A percentile compares a stretch with the other conserved stretches of the same genome.
These are phyloP conservation scores for Aciculosporium take DNA, from an alignment of 2,329 filamentous ascomycete genomes.

Conservation along the genomic window DNA sequence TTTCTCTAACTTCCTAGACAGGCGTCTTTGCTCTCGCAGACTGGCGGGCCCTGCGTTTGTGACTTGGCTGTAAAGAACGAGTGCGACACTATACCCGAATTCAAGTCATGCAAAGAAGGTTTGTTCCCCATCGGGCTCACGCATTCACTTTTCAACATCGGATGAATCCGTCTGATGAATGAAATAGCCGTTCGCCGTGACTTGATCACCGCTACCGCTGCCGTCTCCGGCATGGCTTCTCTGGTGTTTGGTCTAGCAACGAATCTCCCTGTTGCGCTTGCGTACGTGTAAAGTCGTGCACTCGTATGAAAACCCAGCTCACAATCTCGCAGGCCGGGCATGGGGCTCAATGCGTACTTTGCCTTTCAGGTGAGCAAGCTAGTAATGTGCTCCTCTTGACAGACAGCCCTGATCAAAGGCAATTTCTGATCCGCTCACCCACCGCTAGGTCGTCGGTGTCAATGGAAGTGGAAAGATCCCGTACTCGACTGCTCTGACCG, in stretches of 20 bases:
- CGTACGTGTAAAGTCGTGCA: slow-evolving; percentile 13
- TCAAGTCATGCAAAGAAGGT: slow-evolving; percentile 34
- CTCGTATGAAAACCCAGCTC: neutral
- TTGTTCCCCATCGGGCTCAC: neutral
- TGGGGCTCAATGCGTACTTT: slow-evolving; percentile 56
- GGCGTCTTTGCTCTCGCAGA: slow-evolving; percentile 57
- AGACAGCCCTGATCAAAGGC: neutral
- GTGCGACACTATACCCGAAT: slow-evolving; percentile 35
- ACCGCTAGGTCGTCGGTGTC: slow-evolving; percentile 37
- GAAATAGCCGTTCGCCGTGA: slow-evolving; percentile 51
- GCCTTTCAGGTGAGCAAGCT: slow-evolving; percentile 36
- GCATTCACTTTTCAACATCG: neutral
- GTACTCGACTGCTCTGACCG: slow-evolving; percentile 46
- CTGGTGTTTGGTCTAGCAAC: slow-evolving; percentile 69
- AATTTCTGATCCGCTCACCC: neutral
- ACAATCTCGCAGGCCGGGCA: slow-evolving; percentile 37
- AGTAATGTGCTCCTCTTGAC: neutral
- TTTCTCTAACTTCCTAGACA: slow-evolving; percentile 26
- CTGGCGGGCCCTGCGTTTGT: slow-evolving; percentile 65
- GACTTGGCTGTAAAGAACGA: slow-evolving; percentile 25
- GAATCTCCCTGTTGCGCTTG: slow-evolving; percentile 49
- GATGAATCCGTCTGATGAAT: neutral
- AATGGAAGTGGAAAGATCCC: slow-evolving; percentile 42
- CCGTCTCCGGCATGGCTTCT: slow-evolving; percentile 58
- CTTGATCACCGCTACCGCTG: slow-evolving; percentile 71